Conservation (phyloP, 345 rosid species). For the Psidium guajava region DNA sequence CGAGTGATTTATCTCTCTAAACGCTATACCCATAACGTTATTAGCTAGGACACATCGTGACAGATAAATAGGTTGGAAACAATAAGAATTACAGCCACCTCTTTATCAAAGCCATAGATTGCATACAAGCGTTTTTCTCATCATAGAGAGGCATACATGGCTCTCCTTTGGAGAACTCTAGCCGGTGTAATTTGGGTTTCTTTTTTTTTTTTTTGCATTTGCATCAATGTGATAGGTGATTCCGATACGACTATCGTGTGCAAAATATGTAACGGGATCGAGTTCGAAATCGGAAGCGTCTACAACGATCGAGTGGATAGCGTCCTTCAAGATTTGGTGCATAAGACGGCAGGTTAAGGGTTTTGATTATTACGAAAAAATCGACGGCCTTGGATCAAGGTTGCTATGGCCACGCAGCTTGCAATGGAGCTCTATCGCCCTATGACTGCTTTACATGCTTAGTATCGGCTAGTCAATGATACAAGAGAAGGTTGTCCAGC, state of each 20-base stretch:
- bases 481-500: no score
- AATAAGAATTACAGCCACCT: neutral
- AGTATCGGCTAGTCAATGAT: no score
- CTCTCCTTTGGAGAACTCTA: neutral
- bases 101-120: neutral
- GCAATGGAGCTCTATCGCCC: no score
- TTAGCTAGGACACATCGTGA: neutral
- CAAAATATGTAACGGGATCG: neutral
- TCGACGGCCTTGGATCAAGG: no score
- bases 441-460: no score
- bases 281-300: neutral
- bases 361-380: no score
- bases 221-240: neutral
- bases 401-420: no score
- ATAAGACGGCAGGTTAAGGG: neutral
- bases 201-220: neutral
- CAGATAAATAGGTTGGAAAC: neutral
- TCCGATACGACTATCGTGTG: neutral
- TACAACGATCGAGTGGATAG: neutral
- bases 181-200: neutral
- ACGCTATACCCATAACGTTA: neutral
- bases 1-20: neutral
- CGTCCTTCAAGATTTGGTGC: neutral
- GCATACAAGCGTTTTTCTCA: neutral
- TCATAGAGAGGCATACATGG: neutral